These are phyloP conservation scores for Xylariomycetidae sp. DNA, from an alignment of 2,329 filamentous ascomycete species.

Conservation along the genomic window DNA sequence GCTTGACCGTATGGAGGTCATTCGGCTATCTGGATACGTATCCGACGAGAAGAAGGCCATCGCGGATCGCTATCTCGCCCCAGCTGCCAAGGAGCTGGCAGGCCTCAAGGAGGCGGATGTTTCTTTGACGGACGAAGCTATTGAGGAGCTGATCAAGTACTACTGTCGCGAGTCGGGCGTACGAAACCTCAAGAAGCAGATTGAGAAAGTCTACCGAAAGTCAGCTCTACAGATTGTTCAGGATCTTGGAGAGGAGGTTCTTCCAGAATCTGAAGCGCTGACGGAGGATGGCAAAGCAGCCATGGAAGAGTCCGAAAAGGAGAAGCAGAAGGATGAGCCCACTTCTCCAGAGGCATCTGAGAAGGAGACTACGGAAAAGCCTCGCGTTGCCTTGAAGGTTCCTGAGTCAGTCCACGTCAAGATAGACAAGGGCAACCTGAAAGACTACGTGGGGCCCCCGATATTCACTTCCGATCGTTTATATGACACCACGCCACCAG, in stretches of 20 bases:
- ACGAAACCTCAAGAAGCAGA: conserved; percentile 97
- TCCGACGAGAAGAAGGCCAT: conserved; percentile 99
- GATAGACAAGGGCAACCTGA: conserved; percentile 84
- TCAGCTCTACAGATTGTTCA: conserved; percentile 95
- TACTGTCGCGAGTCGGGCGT: conserved; percentile 98
- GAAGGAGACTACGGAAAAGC: conserved; percentile 62
- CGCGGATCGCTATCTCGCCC: conserved; percentile 85
- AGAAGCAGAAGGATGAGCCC: conserved; percentile 48
- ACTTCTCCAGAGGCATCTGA: conserved; percentile 35
- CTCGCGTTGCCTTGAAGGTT: conserved; percentile 72
- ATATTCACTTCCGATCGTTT: conserved; percentile 93
- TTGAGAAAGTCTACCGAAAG: conserved; percentile 98
- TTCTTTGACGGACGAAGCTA: conserved; percentile 76
- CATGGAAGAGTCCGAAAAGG: conserved; percentile 63
- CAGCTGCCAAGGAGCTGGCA: conserved; percentile 88
- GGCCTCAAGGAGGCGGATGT: conserved; percentile 89
- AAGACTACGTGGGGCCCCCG: conserved; percentile 93
- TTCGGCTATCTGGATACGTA: conserved; percentile 92
- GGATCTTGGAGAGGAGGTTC: conserved; percentile 78
- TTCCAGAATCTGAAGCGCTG: conserved; percentile 74
- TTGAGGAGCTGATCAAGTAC: conserved; percentile 95
- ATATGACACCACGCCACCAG: conserved; percentile 87
- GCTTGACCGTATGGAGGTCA: conserved; percentile 96
- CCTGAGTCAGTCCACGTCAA: conserved; percentile 80
- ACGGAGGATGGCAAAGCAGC: conserved; percentile 82